Evolutionary conservation across 1,284 basidiomycete species (phyloP).

Genomic region (Coniferiporia weirii): DNA sequence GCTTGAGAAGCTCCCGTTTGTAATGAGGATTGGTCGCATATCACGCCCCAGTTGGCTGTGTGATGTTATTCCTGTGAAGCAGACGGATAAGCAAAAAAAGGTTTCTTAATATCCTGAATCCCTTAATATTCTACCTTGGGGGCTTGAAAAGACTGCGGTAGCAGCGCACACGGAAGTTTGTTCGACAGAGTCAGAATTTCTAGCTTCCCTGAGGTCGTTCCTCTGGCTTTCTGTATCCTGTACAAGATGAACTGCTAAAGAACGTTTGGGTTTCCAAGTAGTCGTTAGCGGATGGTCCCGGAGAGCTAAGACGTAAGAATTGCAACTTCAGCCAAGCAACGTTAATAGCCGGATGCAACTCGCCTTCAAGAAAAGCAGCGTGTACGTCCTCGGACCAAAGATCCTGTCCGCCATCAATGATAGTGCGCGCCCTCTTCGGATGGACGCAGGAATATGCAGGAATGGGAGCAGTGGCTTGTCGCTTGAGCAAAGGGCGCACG

Average conservation of each 20-base stretch:
- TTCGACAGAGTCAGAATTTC: constrained; percentile 5
- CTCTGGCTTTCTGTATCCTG: constrained; percentile 12
- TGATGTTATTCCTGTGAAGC: not conserved
- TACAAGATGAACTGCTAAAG: not conserved
- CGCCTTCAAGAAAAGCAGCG: constrained; percentile 16
- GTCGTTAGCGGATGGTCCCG: constrained; percentile 3
- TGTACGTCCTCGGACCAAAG: constrained; percentile 12
- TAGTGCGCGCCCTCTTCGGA: constrained; percentile 1
- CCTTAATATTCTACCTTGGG: not conserved
- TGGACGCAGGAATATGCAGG: not conserved
- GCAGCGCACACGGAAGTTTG: constrained; percentile 2
- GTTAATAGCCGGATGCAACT: not conserved
- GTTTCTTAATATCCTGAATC: too few relatives aligned
- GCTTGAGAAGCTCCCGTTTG: not conserved
- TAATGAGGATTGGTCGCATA: not conserved
- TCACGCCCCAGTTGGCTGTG: not conserved
- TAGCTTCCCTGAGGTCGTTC: constrained; percentile 9
- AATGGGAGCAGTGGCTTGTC: constrained; percentile 15
- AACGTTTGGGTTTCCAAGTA: not conserved
- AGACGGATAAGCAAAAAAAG: too few relatives aligned
- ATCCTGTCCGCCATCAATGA: not conserved
- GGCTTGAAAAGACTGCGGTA: not conserved
- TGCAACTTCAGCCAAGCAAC: not conserved
- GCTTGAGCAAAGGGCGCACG: constrained; percentile 15
- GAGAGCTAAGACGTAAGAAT: not conserved